A percentile compares a stretch with the other conserved stretches of the same genome.
Conservation (phyloP, 2,329 filamentous ascomycete genomes). For the Nannizziopsis barbatae region DNA sequence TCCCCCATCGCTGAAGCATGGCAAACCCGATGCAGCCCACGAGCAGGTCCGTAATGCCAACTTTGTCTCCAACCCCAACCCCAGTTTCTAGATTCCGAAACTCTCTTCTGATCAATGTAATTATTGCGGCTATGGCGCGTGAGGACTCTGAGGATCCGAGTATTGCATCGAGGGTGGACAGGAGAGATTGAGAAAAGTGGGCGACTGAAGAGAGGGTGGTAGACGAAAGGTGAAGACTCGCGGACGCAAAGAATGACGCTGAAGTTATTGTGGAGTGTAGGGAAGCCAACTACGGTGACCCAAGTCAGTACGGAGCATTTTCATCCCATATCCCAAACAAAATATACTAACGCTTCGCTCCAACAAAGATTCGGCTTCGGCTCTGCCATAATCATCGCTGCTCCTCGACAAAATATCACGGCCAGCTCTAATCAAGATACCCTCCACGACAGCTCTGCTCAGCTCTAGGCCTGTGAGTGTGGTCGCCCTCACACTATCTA, state of each 20-base stretch:
- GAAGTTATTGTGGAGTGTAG: constrained; percentile 38
- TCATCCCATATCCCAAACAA: not conserved
- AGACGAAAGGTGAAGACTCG: constrained; percentile 37
- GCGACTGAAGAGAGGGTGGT: constrained; percentile 34
- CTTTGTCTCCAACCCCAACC: constrained; percentile 22
- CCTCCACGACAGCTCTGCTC: constrained; percentile 36
- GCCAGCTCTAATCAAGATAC: constrained; percentile 35
- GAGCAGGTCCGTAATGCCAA: constrained; percentile 35
- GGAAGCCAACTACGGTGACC: constrained; percentile 28
- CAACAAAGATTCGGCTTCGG: constrained; percentile 35
- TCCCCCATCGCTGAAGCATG: constrained; percentile 38
- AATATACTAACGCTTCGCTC: constrained; percentile 34
- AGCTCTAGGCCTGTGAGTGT: constrained; percentile 37
- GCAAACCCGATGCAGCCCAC: constrained; percentile 37
- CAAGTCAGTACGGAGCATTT: not conserved
- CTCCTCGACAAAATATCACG: constrained; percentile 35
- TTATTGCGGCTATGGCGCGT: constrained; percentile 38
- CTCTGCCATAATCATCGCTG: constrained; percentile 38
- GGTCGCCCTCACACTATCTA: constrained; percentile 36
- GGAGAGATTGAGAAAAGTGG: constrained; percentile 34
- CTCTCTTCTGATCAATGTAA: constrained; percentile 37
- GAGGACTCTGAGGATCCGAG: constrained; percentile 41
- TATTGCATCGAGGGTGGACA: constrained; percentile 38
- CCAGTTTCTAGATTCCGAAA: constrained; percentile 30
- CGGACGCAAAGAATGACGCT: constrained; percentile 38